Conservation (phyloP, 2,329 filamentous ascomycete species). For the Dothideomycetes sp. region DNA sequence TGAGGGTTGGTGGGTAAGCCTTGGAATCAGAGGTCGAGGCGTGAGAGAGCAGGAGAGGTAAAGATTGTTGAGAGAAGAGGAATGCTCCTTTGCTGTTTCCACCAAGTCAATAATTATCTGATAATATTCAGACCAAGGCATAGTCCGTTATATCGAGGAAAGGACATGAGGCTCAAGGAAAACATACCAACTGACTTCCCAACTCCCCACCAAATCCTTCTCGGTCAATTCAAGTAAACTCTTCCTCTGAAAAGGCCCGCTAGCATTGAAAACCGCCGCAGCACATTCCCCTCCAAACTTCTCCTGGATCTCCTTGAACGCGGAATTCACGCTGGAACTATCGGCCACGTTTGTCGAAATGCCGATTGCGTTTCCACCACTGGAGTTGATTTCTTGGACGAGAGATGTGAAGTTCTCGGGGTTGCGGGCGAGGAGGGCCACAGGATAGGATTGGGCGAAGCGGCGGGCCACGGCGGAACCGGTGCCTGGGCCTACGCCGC, state of each 20-base stretch:
- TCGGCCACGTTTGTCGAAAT: constrained; percentile 58
- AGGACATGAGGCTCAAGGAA: background rate
- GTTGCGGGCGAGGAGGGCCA: constrained; percentile 64
- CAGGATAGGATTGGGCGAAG: constrained; percentile 57
- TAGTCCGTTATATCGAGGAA: no score
- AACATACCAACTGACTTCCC: constrained; percentile 42
- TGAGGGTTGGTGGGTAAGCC: constrained; percentile 63
- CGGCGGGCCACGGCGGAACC: constrained; percentile 52
- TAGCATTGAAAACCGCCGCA: constrained; percentile 64
- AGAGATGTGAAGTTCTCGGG: constrained; percentile 57
- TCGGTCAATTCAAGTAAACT: constrained; percentile 53
- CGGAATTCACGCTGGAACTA: constrained; percentile 44
- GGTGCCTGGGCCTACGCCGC: constrained; percentile 66
- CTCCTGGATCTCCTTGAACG: constrained; percentile 54
- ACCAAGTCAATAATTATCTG: background rate
- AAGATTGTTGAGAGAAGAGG: constrained; percentile 60
- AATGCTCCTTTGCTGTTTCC: constrained; percentile 55
- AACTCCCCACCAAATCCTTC: constrained; percentile 46
- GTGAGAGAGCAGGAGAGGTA: constrained; percentile 62
- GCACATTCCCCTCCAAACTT: constrained; percentile 41
- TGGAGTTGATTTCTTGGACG: constrained; percentile 57
- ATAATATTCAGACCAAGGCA: background rate
- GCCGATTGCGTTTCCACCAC: constrained; percentile 61
- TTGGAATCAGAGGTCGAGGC: constrained; percentile 38
- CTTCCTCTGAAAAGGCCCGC: constrained; percentile 49